These are phyloP conservation scores for Penicillium sp. DNA, from an alignment of 2,329 filamentous ascomycete genomes.

Conservation along the genomic window DNA sequence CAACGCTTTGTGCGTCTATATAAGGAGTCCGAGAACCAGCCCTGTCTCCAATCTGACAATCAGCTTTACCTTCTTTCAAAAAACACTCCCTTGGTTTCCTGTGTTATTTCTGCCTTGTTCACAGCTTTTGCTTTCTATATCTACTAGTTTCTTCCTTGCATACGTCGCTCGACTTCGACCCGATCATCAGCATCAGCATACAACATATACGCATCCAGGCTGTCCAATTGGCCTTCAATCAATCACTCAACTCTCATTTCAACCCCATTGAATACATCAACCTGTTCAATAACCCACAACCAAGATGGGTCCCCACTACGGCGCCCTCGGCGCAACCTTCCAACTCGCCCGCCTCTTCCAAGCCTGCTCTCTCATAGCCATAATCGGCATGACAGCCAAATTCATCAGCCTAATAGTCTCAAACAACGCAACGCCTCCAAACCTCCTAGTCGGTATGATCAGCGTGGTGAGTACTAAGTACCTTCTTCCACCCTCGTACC, in stretches of 20 bases:
- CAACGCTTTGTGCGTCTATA: conserved; percentile 7
- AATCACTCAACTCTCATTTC: too few species aligned
- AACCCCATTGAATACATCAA: too few species aligned
- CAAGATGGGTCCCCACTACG: conserved; percentile 47
- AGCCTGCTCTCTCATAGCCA: conserved; percentile 65
- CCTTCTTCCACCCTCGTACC: not conserved
- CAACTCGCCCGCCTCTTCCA: conserved; percentile 68
- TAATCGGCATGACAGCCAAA: conserved; percentile 76
- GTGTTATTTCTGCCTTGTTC: not conserved
- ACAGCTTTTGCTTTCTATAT: conserved; percentile 2
- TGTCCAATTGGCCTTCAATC: not conserved
- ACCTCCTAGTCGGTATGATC: conserved; percentile 72
- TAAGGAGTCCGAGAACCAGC: conserved; percentile 7
- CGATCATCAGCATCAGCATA: not conserved
- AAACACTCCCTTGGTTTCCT: conserved; percentile 3
- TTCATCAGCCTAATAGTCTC: conserved; percentile 74
- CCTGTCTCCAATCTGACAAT: conserved; percentile 7
- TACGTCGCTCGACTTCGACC: not conserved
- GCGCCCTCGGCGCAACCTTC: conserved; percentile 75
- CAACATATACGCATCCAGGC: not conserved
- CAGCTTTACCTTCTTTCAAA: conserved; percentile 8
- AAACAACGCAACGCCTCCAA: conserved; percentile 62
- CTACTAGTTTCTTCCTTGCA: not conserved
- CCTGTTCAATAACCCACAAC: too few species aligned
- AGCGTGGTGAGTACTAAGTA: conserved; percentile 68